Evolutionary conservation across 371 early-diverging fungal species (phyloP).

Genomic region (Mucor racemosus): DNA sequence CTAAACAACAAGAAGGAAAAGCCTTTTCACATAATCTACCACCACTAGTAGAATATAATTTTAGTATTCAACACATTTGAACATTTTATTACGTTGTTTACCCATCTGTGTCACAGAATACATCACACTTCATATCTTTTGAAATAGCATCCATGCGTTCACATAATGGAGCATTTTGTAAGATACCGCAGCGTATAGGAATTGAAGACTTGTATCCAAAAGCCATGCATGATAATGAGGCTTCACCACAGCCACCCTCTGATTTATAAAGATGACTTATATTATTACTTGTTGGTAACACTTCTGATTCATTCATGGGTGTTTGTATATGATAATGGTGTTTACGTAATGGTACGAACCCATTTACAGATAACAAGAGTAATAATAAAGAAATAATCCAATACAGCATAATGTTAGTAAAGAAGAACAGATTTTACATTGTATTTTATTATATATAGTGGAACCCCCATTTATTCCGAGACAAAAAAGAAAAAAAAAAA

Average conservation of each 20-base stretch:
- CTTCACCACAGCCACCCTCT: constrained; percentile 12
- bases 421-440: neutral
- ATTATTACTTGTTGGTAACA: neutral
- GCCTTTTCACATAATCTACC: constrained; percentile 18
- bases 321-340: constrained; percentile 13
- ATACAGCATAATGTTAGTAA: neutral
- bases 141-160: constrained; percentile 7
- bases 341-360: constrained; percentile 15
- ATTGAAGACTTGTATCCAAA: constrained; percentile 8
- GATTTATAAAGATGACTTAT: neutral
- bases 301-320: constrained; percentile 9
- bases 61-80: neutral
- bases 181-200: constrained; percentile 13
- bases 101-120: constrained; percentile 23
- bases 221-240: constrained; percentile 18
- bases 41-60: neutral
- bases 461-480: too few relatives aligned
- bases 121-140: constrained; percentile 11
- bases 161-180: constrained; percentile 10
- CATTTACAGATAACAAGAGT: neutral
- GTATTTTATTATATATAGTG: neutral
- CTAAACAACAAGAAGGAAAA: constrained; percentile 9
- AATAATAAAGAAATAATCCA: constrained; percentile 3
- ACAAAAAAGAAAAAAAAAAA: too few relatives aligned
- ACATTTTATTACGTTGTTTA: neutral